Percentiles rank a stretch among this genome's conserved stretches.
These are phyloP conservation scores for Phyllostachys edulis DNA, from an alignment of 176 grass and related monocot genomes.

Conservation along the genomic window DNA sequence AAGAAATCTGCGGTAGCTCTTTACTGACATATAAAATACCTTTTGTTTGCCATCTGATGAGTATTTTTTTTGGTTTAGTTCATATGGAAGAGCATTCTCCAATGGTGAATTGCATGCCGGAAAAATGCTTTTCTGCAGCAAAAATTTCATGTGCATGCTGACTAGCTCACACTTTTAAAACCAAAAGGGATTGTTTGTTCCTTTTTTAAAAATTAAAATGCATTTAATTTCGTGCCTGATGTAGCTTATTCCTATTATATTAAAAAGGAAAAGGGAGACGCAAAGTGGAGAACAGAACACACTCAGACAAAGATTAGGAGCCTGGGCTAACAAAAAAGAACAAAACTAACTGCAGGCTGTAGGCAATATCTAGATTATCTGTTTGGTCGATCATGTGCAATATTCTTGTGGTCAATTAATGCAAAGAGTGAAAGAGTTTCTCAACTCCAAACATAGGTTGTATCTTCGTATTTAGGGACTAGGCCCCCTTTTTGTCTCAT, in stretches of 20 bases:
- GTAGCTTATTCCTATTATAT: not conserved
- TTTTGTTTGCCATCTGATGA: not conserved
- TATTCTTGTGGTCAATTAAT: constrained; percentile 8
- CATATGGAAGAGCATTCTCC: not conserved
- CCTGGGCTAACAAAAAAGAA: constrained; percentile 1
- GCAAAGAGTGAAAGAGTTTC: not conserved
- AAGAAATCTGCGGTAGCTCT: constrained; percentile 32
- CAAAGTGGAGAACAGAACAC: not conserved
- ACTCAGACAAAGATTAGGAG: not conserved
- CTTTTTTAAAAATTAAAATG: not conserved
- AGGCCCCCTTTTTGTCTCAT: not conserved
- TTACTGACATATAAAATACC: constrained; percentile 7
- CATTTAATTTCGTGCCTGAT: not conserved
- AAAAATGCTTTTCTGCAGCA: not conserved
- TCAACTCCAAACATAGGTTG: not conserved
- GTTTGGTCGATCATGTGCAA: constrained; percentile 3
- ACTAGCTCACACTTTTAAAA: not conserved
- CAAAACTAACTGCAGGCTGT: not conserved
- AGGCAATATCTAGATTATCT: not conserved
- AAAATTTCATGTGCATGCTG: not conserved
- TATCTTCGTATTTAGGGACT: not conserved
- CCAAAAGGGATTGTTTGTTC: not conserved
- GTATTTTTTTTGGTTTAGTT: constrained; percentile 17
- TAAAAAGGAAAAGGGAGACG: not conserved
- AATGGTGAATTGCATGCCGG: not conserved